Evolutionary conservation across 208 protist species (phyloP), one percentile per base, ranked within the genome.

Genomic region (Blastocrithidia nonstop): DNA sequence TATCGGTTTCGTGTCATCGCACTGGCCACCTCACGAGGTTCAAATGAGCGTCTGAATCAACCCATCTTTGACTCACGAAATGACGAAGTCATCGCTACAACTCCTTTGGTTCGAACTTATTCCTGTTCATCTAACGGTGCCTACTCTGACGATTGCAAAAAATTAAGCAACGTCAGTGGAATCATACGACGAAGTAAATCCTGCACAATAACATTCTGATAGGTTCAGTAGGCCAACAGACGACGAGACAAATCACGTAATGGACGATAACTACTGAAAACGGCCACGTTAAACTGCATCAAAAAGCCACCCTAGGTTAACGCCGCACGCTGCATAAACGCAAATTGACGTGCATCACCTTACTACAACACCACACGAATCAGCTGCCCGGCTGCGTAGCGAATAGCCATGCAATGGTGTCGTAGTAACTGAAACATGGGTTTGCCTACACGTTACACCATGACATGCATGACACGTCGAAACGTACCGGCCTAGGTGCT

Each of bases 281-380:
- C 63, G 1, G 86, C 72, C 15, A 59, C 61, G 49, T 94, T 76
- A 47, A 96, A 88, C 51, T 94, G 72, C 33, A 78, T 64, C 6
- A 96, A 47, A 19, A 95, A 53, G 29, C 81, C 79, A n/a, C 84
- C 87, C 39, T 95, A 70, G 13, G 72, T 64, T 26, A 96, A 57
- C 3, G 91, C 64, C 0, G 68, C 57, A 16, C 69, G 56, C 53
- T 96, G 91, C 69, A 96, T 82, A 28, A 65, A 48, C 35, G 25
- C 25, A 47, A 89, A 89, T 49, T 93, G 71, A 20, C 78, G 64
- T 45, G 76, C 72, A 4, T 51, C 77, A 31, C 89, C 89, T 48
- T 96, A 88, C 55, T 96, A 82, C 58, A 96, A 76, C 6, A 93
- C 73, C 9, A 82, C 79, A 6, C 71, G 71, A 40, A 95, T 83